Conservation (phyloP, 805 yeast genomes). For the Cyberlindnera sargentensis region DNA sequence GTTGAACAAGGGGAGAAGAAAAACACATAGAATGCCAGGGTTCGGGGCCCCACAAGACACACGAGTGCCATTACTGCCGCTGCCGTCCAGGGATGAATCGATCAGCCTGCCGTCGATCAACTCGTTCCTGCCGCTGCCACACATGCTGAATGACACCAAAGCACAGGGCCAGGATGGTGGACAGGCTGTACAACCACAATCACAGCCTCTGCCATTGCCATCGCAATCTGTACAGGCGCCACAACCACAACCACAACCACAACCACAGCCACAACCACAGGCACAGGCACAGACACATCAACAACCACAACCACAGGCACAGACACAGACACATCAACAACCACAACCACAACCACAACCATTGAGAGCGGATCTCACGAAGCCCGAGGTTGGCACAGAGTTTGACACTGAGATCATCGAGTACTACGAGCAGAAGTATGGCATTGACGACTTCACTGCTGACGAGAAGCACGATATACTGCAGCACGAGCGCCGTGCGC, state of each 20-base stretch:
- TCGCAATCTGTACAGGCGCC: too few relatives aligned
- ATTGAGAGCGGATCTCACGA: conserved; percentile 19
- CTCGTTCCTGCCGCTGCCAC: conserved; percentile 22
- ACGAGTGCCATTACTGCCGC: too few relatives aligned
- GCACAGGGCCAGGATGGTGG: background rate
- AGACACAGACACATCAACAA: background rate
- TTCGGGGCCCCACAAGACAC: too few relatives aligned
- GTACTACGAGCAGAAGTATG: conserved; percentile 22
- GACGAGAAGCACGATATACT: conserved; percentile 25
- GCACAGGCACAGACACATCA: background rate
- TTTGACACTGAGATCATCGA: conserved; percentile 23
- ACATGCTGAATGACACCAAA: background rate
- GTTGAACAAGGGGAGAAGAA: too few relatives aligned
- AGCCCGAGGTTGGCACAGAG: conserved; percentile 19
- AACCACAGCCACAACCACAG: too few relatives aligned
- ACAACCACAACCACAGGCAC: background rate
- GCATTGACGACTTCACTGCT: conserved; percentile 20
- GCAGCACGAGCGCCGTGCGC: conserved; percentile 24
- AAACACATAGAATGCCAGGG: too few relatives aligned
- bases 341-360: background rate
- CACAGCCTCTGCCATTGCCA: background rate
- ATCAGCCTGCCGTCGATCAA: conserved; percentile 33
- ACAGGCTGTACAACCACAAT: conserved; percentile 1
- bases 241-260: too few relatives aligned
- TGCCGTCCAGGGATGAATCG: background rate